Evolutionary conservation across 352 stramenopile genomes (phyloP).

Genomic region (Phytophthora pini): DNA sequence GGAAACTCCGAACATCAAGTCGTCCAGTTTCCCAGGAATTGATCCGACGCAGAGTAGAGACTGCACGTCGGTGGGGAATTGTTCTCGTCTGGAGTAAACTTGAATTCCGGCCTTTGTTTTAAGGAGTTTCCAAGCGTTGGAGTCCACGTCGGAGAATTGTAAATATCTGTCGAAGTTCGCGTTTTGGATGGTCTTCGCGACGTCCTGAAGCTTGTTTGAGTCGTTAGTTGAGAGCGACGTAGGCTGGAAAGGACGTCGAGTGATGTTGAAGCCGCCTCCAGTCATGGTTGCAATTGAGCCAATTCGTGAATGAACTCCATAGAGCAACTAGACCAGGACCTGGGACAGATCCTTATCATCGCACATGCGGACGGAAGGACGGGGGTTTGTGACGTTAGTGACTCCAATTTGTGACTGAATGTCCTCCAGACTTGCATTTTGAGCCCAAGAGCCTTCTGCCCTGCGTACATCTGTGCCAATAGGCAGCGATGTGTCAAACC

Average conservation of each 20-base stretch:
- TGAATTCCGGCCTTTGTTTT: conserved; percentile 23
- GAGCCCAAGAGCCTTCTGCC: conserved; percentile 12
- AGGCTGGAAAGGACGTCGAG: conserved; percentile 29
- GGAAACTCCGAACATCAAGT: conserved; percentile 39
- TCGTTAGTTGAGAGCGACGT: conserved; percentile 29
- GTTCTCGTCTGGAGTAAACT: conserved; percentile 23
- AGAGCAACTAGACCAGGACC: background rate
- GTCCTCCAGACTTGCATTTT: background rate
- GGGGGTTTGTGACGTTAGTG: conserved; percentile 12
- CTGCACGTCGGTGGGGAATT: conserved; percentile 11
- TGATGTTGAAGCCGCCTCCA: background rate
- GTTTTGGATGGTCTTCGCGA: conserved; percentile 34
- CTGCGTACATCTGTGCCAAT: conserved; percentile 17
- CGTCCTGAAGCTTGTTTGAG: conserved; percentile 20
- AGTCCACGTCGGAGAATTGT: conserved; percentile 24
- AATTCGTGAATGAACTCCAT: conserved; percentile 9
- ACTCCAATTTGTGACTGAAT: background rate
- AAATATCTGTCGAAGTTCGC: conserved; percentile 45
- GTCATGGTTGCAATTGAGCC: conserved; percentile 3
- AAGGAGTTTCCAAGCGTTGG: conserved; percentile 29
- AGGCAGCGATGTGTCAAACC: conserved; percentile 15
- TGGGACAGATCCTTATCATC: conserved; percentile 8
- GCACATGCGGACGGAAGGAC: background rate
- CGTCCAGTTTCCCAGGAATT: conserved; percentile 34
- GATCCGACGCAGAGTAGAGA: conserved; percentile 32